These are phyloP conservation scores for Naganishia friedmannii DNA, from an alignment of 768 basidiomycete species.

Conservation along the genomic window DNA sequence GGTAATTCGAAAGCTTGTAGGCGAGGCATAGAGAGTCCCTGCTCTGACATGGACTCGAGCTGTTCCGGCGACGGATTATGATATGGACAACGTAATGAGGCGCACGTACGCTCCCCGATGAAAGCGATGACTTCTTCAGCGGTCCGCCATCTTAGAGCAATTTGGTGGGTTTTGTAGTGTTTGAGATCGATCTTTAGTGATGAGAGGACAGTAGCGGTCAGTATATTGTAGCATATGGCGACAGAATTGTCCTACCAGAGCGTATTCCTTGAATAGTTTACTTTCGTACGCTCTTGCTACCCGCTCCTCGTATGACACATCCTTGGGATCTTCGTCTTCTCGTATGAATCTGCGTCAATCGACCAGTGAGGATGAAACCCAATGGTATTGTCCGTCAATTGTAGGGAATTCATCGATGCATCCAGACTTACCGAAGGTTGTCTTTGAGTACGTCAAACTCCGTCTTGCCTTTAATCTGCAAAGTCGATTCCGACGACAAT, in stretches of 20 bases:
- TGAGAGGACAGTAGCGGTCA: background rate
- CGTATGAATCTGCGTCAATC: slow-evolving; percentile 68
- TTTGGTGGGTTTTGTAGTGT: slow-evolving; percentile 89
- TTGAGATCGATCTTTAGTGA: slow-evolving; percentile 65
- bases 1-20: slow-evolving; percentile 82
- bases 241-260: slow-evolving; percentile 41
- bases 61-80: slow-evolving; percentile 54
- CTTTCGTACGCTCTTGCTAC: slow-evolving; percentile 85
- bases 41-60: slow-evolving; percentile 16
- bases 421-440: slow-evolving; percentile 48
- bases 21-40: slow-evolving; percentile 36
- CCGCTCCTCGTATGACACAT: slow-evolving; percentile 72
- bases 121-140: slow-evolving; percentile 83
- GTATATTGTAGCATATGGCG: background rate
- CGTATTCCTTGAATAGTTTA: slow-evolving; percentile 79
- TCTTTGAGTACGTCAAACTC: slow-evolving; percentile 56
- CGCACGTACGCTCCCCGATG: slow-evolving; percentile 82
- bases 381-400: background rate
- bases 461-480: slow-evolving; percentile 33
- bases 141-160: slow-evolving; percentile 90
- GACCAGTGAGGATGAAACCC: background rate
- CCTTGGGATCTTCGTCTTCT: slow-evolving; percentile 56
- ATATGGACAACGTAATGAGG: slow-evolving; percentile 75
- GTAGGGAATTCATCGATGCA: background rate
- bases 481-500: background rate